Percentiles rank a stretch among this genome's conserved stretches.
Evolutionary conservation across 192 early-diverging fungal species (phyloP).

Genomic region (Coemansia sp.): DNA sequence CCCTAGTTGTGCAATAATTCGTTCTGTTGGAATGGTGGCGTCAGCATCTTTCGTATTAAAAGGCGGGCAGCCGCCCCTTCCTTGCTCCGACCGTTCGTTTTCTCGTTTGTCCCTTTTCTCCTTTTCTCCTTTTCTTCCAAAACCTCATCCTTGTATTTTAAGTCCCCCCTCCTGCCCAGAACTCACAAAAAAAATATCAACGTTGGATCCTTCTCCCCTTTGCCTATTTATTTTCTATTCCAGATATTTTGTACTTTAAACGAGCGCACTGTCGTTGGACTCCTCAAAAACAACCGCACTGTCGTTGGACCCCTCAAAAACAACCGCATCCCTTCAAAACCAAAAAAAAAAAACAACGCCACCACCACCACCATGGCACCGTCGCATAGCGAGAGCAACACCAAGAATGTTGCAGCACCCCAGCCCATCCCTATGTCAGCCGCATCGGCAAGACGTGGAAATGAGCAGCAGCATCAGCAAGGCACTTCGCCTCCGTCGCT

Average conservation of each 20-base stretch:
- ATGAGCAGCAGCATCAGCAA: not conserved
- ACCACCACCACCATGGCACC: not conserved
- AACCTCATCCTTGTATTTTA: not conserved
- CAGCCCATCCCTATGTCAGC: constrained; percentile 30
- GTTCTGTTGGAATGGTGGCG: not conserved
- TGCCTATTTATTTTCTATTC: not conserved
- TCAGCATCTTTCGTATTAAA: not conserved
- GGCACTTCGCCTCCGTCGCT: not conserved
- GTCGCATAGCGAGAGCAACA: constrained; percentile 2
- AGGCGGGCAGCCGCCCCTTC: not conserved
- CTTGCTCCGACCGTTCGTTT: not conserved
- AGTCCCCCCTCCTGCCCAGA: not conserved
- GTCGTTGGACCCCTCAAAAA: not conserved
- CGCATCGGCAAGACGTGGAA: not conserved
- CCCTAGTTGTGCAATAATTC: not conserved
- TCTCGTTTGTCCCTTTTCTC: not conserved
- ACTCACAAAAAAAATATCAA: not conserved
- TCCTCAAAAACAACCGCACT: not conserved
- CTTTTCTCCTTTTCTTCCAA: not conserved
- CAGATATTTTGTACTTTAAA: not conserved
- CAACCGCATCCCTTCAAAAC: not conserved
- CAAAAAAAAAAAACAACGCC: not conserved
- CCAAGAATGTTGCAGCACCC: constrained; percentile 18
- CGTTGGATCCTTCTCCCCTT: not conserved
- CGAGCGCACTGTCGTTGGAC: not conserved